Conservation (phyloP, 2,329 filamentous ascomycete genomes). For the Myriangium duriaei region DNA sequence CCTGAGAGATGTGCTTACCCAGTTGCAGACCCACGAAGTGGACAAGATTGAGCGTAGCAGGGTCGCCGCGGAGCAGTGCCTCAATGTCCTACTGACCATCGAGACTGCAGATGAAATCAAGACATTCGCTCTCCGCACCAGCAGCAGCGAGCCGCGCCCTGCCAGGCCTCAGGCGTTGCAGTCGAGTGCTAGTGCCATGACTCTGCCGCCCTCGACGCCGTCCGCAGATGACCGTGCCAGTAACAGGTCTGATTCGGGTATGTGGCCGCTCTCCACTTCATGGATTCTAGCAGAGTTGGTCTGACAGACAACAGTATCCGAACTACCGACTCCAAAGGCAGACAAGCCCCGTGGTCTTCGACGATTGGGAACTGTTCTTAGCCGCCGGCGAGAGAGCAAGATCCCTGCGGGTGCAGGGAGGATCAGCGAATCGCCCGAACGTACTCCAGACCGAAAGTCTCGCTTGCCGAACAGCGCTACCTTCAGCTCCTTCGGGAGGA, state of each 20-base stretch:
- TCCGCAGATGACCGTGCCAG: conserved; percentile 42
- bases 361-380: conserved; percentile 58
- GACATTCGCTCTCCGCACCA: conserved; percentile 45
- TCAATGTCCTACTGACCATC: conserved; percentile 74
- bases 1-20: conserved; percentile 78
- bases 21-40: conserved; percentile 83
- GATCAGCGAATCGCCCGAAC: conserved; percentile 33
- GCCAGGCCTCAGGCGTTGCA: conserved; percentile 6
- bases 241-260: conserved; percentile 41
- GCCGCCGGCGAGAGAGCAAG: conserved; percentile 53
- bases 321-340: conserved; percentile 16
- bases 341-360: conserved; percentile 33
- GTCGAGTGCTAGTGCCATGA: conserved; percentile 16
- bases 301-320: conserved; percentile 14
- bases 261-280: conserved; percentile 12
- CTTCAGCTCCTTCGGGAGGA: conserved; percentile 50
- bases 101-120: conserved; percentile 80
- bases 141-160: conserved; percentile 23
- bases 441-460: conserved; percentile 36
- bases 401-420: conserved; percentile 18
- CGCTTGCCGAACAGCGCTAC: conserved; percentile 17
- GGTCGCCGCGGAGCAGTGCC: conserved; percentile 60
- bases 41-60: conserved; percentile 72
- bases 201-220: conserved; percentile 19
- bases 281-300: conserved; percentile 4